Base-by-base conservation (phyloP, 192 early-diverging fungal species). In the Backusella tarrabulga region DNA sequence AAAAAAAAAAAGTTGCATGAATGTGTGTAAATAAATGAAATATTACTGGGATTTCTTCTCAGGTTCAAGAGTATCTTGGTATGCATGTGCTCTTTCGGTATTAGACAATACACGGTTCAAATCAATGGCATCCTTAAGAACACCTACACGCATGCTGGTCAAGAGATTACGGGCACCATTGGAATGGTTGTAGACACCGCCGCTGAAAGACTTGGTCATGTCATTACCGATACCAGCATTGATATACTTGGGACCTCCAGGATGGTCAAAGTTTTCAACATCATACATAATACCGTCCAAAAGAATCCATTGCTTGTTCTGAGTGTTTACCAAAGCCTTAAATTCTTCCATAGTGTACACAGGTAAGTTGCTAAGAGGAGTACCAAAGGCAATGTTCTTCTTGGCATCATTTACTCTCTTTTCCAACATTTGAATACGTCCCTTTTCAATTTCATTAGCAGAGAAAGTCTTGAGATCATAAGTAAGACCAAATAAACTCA, bases 81-180 rank as follows among this genome's bases (percentile, higher is more conserved):
- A 74, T 36, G 72, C 72, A 63, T 63, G 56, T 14, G 73, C 34
- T 40, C 8, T 38, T 15, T 66, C 71, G 6, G 40, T 50, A 14
- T 19, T 46, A 8, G 41, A 29, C 7, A 19, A 50, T 6, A 72
- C 17, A 72, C 44, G 26, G 0, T 36, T 32, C 12, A 72, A 32
- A 44, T 80, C 79, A 50, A 80, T 72, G 73, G 84, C 88, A 78
- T 73, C 86, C 66, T 85, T 81, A 35, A 89, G 76, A 71, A 88
- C 87, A 72, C 89, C 91, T 60, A 92, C 83, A 60, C 92, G 86
- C 90, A 93, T 90, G 70, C 85, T 88, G 9, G 89, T 87, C 88
- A 95, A 84, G 63, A 97, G 83, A 83, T 96, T 94, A 66, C 93
- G 85, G 2, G 95, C 95, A n/a, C 93, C 95, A 73, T 95, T 97